These are phyloP conservation scores for Plasmodium reichenowi DNA, from an alignment of 169 alveolate genomes.

Conservation along the genomic window DNA sequence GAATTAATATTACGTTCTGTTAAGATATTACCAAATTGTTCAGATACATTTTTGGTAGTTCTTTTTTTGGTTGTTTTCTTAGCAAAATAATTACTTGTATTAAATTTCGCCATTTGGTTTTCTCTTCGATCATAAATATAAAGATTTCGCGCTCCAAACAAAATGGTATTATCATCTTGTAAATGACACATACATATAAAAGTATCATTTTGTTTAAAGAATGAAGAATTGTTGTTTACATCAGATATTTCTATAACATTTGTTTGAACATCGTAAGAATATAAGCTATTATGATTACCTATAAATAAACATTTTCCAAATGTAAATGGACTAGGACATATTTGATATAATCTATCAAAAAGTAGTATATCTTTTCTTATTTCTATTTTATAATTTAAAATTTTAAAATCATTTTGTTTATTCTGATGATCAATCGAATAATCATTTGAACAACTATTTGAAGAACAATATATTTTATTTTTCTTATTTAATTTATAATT, in stretches of 20 bases:
- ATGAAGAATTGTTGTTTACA: conserved; percentile 1
- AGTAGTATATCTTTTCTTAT: conserved; percentile 47
- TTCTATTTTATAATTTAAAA: conserved; percentile 12
- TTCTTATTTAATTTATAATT: not conserved
- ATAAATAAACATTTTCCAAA: conserved; percentile 48
- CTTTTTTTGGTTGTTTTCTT: conserved; percentile 16
- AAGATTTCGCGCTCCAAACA: conserved; percentile 78
- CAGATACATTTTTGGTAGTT: not conserved
- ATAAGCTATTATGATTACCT: conserved; percentile 31
- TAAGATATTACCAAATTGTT: not conserved
- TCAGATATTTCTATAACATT: conserved; percentile 26
- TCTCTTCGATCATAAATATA: conserved; percentile 78
- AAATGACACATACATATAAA: conserved; percentile 22
- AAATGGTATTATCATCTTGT: conserved; percentile 66
- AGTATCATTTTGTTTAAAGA: conserved; percentile 1
- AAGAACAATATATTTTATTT: not conserved
- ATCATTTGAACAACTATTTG: no score
- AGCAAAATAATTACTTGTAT: conserved; percentile 1
- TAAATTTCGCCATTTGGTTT: conserved; percentile 30
- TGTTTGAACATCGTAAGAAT: conserved; percentile 8
- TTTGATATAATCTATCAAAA: conserved; percentile 53
- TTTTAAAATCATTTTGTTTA: not conserved
- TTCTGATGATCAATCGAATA: not conserved
- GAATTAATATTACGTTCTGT: not conserved
- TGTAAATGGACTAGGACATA: conserved; percentile 38